A percentile compares a stretch with the other conserved stretches of the same genome.
These are phyloP conservation scores for Xerocomus spinulosus DNA, from an alignment of 768 basidiomycete genomes.

Conservation along the genomic window DNA sequence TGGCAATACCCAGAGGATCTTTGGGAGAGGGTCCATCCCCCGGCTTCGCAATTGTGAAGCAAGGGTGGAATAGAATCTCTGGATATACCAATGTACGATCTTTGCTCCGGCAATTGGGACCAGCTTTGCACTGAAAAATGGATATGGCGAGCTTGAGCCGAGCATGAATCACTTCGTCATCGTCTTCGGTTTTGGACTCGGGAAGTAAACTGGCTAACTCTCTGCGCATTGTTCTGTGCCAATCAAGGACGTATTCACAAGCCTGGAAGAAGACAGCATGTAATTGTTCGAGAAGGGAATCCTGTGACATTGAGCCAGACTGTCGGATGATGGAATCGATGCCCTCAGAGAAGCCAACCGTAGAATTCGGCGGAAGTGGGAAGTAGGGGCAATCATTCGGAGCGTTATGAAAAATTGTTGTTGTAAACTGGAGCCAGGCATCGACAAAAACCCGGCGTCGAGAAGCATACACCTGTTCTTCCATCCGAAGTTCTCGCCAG, in stretches of 20 bases:
- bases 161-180: conserved; percentile 13
- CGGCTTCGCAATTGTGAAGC: conserved; percentile 16
- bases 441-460: conserved; percentile 26
- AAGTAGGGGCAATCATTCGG: conserved; percentile 16
- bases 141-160: conserved; percentile 28
- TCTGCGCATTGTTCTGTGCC: conserved; percentile 25
- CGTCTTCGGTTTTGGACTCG: conserved; percentile 13
- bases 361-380: conserved; percentile 27
- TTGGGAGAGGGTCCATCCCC: conserved; percentile 9
- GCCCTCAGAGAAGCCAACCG: conserved; percentile 18
- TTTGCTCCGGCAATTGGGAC: conserved; percentile 11
- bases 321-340: conserved; percentile 27
- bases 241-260: conserved; percentile 19
- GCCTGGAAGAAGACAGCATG: conserved; percentile 12
- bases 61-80: conserved; percentile 27
- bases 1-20: conserved; percentile 19
- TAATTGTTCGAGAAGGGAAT: conserved; percentile 15
- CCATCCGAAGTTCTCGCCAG: conserved; percentile 30
- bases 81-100: conserved; percentile 19
- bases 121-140: conserved; percentile 21
- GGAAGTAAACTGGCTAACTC: conserved; percentile 27
- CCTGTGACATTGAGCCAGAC: conserved; percentile 1
- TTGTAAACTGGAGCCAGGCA: conserved; percentile 23
- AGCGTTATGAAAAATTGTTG: conserved; percentile 9
- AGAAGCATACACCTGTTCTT: conserved; percentile 25